Conservation (phyloP, 1,284 basidiomycete species). For the Ceraceosorus bombacis region DNA sequence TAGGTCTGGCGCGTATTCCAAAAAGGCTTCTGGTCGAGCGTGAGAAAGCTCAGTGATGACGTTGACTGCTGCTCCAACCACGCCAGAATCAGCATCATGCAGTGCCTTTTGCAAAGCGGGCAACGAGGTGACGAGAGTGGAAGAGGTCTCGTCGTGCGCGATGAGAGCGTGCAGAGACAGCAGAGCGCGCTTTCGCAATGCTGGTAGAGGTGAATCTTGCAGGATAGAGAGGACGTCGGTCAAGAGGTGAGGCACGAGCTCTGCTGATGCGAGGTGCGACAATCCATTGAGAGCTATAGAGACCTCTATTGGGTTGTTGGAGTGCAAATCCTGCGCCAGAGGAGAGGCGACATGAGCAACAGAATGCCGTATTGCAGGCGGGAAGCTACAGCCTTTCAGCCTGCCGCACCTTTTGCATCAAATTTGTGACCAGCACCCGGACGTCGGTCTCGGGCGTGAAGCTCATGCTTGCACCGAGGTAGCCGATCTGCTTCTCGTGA, state of each 20-base stretch:
- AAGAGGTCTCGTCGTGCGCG: slow-evolving; percentile 12
- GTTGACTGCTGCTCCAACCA: slow-evolving; percentile 85
- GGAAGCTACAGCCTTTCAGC: neutral
- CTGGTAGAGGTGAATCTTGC: slow-evolving; percentile 70
- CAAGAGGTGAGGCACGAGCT: slow-evolving; percentile 78
- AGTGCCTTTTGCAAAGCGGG: slow-evolving; percentile 11
- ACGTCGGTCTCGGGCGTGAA: slow-evolving; percentile 93
- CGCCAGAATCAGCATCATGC: slow-evolving; percentile 54
- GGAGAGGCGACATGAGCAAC: neutral
- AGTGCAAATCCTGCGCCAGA: slow-evolving; percentile 65
- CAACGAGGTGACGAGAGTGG: neutral
- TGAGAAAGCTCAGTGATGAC: slow-evolving; percentile 78
- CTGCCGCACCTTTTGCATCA: slow-evolving; percentile 79
- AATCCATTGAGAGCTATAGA: slow-evolving; percentile 77
- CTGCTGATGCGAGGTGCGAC: slow-evolving; percentile 77
- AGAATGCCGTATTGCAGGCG: slow-evolving; percentile 3
- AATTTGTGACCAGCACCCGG: slow-evolving; percentile 92
- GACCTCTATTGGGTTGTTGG: slow-evolving; percentile 63
- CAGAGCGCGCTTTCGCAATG: slow-evolving; percentile 78
- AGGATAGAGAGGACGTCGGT: slow-evolving; percentile 80
- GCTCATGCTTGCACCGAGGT: slow-evolving; percentile 85
- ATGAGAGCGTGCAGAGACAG: slow-evolving; percentile 60
- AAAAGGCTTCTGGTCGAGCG: too few relatives aligned
- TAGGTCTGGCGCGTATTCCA: slow-evolving; percentile 60
- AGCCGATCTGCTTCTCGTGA: slow-evolving; percentile 90